Evolutionary conservation across 208 protist species (phyloP), one percentile per base, ranked within the genome.

Genomic region (Leishmania braziliensis): DNA sequence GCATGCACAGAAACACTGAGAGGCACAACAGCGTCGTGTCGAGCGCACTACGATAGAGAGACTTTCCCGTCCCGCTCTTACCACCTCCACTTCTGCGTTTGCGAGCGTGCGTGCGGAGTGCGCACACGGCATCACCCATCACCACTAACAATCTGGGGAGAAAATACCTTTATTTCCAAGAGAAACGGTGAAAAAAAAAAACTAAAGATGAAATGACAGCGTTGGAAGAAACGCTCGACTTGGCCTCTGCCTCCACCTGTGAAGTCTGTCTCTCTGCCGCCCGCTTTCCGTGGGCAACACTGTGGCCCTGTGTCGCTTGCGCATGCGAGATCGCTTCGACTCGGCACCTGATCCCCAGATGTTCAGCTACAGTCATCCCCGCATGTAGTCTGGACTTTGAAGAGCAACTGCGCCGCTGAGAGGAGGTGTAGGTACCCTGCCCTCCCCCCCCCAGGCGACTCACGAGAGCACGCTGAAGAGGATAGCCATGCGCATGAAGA

Each of bases 401-500:
- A 12, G 23, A 23, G 56, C 56, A n/a, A 4, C 56, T 6, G 26
- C 66, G 18, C 66, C 36, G 3, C 29, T 29, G 5, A 4, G 10
- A 46, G 33, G 10, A 18, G 14, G n/a, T 79, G 46, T 72, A 50
- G 62, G 16, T 36, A n/a, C 50, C 12, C 18, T 50, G 56, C 73
- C 58, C 18, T 70, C 0, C 23, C 77, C 0, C 23, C 77, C 48
- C 73, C 39, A 65, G 68, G 23, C 29, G 39, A 9, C 51, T 83
- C 76, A 89, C 5, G 84, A 82, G 43, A 99, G 89, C 33, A 98
- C 91, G 68, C 90, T 93, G 66, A 91, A 98, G 16, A 99, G 88
- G 68, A 99, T 91, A 39, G 98, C 98, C 99, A 99, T 99, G 81
- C 99, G 98, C 87, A 99, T 98, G 83, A 98, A 99, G 86, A 99